Base-by-base conservation (phyloP, 1,284 basidiomycete genomes). In the Leccinum proliferum region DNA sequence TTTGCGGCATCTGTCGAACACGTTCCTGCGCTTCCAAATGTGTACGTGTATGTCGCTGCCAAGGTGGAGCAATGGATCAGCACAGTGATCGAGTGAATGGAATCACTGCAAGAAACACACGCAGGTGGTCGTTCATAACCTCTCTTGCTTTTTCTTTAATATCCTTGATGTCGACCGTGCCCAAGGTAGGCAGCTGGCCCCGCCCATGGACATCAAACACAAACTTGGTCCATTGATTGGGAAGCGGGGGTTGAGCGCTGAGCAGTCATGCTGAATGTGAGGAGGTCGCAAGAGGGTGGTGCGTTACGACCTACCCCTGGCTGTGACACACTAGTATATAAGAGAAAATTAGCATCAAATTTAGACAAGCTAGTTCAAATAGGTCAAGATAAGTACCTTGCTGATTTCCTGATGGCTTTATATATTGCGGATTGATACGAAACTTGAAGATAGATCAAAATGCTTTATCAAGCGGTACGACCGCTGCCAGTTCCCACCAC, bases 131-230 rank as follows among this genome's bases (percentile, higher is more conserved):
- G 63, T 82, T 82, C 64, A 83, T 72, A 14, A 69, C 77, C 60
- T 83, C 77, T 65, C 71, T 76, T 1, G 83, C 83, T 60, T 78
- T 80, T n/a, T 76, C 75, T 64, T 85, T 80, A 57, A 85, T 82
- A 64, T 83, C 79, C 12, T 79, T 76, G 53, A 79, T 74, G n/a
- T 73, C 70, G 5, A 85, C 83, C 0, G 83, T 83, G 52, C 82
- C 82, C 48, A 84, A 69, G 12, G 81, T 72, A 6, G 81, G 82
- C 0, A 73, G 74, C 41, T 76, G 72, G 34, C 73, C 74, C 18
- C 71, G 68, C 3, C 25, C 32, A 62, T 84, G 83, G 34, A 83
- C 67, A 7, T 75, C 69, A 7, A 68, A 5, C 35, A 74, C 18
- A 53, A 66, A 75, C 43, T 72, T 15, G 35, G 53, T 62, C 74